A percentile compares a stretch with the other conserved stretches of the same genome.
phyloP scores from a whole-genome alignment of 305 asterid species.

The Fraxinus floribunda region DNA sequence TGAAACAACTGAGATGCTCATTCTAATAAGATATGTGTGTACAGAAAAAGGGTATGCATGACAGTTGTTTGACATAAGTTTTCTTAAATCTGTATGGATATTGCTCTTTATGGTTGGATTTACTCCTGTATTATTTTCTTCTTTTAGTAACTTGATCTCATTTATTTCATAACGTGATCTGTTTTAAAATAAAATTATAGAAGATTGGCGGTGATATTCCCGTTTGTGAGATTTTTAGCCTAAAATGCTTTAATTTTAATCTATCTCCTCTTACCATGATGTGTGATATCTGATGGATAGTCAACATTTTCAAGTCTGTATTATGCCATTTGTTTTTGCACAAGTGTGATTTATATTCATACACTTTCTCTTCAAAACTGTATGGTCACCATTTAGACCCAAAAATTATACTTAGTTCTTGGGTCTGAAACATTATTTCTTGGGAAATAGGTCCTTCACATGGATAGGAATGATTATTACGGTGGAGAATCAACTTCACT shows the following conservation, averaged over 20 bases:
- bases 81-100: background rate
- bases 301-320: background rate
- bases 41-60: background rate
- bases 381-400: background rate
- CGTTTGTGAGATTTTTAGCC: background rate
- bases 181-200: background rate
- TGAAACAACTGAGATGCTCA: background rate
- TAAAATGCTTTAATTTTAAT: background rate
- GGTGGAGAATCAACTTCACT: constrained; percentile 84
- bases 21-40: background rate
- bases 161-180: background rate
- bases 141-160: background rate
- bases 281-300: background rate
- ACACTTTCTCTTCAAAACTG: background rate
- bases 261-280: background rate
- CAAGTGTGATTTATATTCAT: background rate
- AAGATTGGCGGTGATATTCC: background rate
- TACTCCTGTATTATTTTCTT: background rate
- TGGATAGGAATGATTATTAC: constrained; percentile 97
- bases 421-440: constrained; percentile 14
- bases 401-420: background rate
- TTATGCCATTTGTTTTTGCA: background rate
- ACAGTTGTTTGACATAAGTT: background rate
- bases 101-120: background rate
- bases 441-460: constrained; percentile 77